Evolutionary conservation across 2,329 filamentous ascomycete species (phyloP).

Genomic region (Coniochaeta ligniaria): DNA sequence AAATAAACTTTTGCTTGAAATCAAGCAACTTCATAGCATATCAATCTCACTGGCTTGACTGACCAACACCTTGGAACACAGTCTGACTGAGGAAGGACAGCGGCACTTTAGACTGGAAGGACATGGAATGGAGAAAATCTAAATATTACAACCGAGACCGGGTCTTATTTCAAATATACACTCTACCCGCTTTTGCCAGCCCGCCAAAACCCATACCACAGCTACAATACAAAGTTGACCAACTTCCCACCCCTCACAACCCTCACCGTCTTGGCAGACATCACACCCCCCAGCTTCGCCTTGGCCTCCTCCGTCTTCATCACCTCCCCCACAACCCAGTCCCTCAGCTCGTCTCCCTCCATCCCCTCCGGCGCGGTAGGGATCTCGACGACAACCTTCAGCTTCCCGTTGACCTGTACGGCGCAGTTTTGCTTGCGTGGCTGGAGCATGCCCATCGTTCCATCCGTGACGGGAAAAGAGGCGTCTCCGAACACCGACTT

Average conservation of each 20-base stretch:
- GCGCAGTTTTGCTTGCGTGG: slow-evolving; percentile 48
- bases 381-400: slow-evolving; percentile 62
- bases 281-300: slow-evolving; percentile 43
- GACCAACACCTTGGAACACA: too few relatives aligned
- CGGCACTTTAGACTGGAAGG: too few relatives aligned
- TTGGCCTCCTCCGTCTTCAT: slow-evolving; percentile 53
- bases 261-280: slow-evolving; percentile 55
- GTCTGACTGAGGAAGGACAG: too few relatives aligned
- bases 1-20: too few relatives aligned
- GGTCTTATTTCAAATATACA: too few relatives aligned
- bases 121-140: too few relatives aligned
- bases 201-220: neutral
- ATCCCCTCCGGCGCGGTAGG: slow-evolving; percentile 38
- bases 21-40: too few relatives aligned
- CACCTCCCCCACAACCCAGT: slow-evolving; percentile 57
- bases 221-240: slow-evolving; percentile 64
- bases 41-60: too few relatives aligned
- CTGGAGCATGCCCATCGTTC: slow-evolving; percentile 38
- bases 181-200: neutral
- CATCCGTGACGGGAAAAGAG: slow-evolving; percentile 53
- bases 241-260: slow-evolving; percentile 60
- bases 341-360: slow-evolving; percentile 36
- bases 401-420: slow-evolving; percentile 75
- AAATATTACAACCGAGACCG: neutral
- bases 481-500: slow-evolving; percentile 36